Conservation (phyloP, 257 asterid genomes). For the Fraxinus americana region DNA sequence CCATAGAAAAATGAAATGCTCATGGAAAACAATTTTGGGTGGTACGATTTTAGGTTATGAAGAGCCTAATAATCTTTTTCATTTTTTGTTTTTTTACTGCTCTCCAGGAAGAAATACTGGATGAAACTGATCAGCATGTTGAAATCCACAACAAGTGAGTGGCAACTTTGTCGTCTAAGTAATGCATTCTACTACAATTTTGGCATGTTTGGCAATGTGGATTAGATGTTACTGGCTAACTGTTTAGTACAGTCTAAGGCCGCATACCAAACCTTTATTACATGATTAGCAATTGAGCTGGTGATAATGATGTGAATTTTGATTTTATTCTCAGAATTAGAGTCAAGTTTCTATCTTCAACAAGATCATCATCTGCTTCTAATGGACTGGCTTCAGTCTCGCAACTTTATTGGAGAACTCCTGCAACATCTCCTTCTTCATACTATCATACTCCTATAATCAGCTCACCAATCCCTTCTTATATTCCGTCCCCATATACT, state of each 20-base stretch:
- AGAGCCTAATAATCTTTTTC: not conserved
- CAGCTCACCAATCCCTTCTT: conserved; percentile 45
- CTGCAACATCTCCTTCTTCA: conserved; percentile 40
- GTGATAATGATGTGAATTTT: not conserved
- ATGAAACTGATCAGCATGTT: conserved; percentile 66
- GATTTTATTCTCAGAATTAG: conserved; percentile 41
- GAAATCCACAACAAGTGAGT: conserved; percentile 61
- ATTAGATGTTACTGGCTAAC: not conserved
- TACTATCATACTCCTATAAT: conserved; percentile 41
- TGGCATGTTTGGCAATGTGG: not conserved
- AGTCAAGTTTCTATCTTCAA: conserved; percentile 46
- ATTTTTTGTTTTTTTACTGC: not conserved
- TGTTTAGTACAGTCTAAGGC: not conserved
- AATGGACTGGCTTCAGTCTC: conserved; percentile 31
- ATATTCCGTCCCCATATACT: conserved; percentile 29
- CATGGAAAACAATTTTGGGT: no score
- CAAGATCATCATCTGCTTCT: conserved; percentile 42
- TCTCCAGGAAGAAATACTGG: conserved; percentile 54
- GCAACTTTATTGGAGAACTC: conserved; percentile 31
- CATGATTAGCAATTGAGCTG: not conserved
- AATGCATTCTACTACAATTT: not conserved
- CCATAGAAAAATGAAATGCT: no score
- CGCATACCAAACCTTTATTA: not conserved
- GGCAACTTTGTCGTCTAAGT: not conserved
- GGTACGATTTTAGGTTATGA: no score